Evolutionary conservation across 176 grass and related monocot species (phyloP).

Genomic region (Aegilops longissima): DNA sequence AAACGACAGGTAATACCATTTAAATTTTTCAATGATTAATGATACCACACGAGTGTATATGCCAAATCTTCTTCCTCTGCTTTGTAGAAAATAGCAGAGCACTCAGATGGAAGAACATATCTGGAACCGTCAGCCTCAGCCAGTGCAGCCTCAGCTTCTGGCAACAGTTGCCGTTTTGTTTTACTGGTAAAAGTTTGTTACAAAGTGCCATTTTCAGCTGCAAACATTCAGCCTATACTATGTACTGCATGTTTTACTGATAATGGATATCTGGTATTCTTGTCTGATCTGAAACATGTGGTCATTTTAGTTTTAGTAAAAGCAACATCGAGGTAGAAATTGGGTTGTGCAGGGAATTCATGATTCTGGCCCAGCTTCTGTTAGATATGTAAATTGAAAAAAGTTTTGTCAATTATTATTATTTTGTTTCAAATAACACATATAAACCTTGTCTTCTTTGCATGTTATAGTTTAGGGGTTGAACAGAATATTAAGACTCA

Average conservation of each 20-base stretch:
- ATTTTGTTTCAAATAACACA: background rate
- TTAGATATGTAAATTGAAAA: background rate
- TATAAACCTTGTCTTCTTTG: background rate
- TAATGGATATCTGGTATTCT: background rate
- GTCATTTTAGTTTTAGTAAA: background rate
- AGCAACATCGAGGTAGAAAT: background rate
- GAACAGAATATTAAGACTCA: background rate
- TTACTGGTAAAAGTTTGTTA: constrained; percentile 39
- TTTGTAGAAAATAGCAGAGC: constrained; percentile 63
- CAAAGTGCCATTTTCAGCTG: background rate
- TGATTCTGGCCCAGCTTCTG: background rate
- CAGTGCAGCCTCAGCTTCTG: constrained; percentile 17
- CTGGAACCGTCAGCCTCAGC: constrained; percentile 10
- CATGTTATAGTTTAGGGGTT: background rate
- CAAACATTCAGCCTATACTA: background rate
- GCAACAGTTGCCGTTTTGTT: constrained; percentile 34
- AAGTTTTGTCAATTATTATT: background rate
- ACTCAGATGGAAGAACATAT: constrained; percentile 31
- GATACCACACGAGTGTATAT: background rate
- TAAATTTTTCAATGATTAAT: constrained; percentile 10
- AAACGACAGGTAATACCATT: constrained; percentile 61
- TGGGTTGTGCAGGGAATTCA: background rate
- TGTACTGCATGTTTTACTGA: background rate
- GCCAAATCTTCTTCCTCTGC: background rate
- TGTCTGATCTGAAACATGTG: background rate